Evolutionary conservation across 1,284 basidiomycete species (phyloP), one percentile per base, ranked within the genome.

Genomic region (Amylostereum chailletii): DNA sequence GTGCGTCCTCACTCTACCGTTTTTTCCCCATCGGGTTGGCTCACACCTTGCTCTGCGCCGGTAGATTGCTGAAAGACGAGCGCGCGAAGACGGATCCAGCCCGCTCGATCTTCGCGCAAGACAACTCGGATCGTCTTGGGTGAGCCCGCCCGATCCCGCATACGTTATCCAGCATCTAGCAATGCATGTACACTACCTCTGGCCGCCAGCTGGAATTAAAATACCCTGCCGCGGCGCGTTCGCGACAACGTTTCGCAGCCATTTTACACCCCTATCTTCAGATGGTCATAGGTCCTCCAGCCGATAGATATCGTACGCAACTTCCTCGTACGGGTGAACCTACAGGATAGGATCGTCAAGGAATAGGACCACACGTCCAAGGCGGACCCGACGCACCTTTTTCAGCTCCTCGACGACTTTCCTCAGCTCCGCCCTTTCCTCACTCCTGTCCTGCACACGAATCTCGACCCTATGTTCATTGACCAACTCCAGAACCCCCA

Each of bases 31-130:
- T 41, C 33, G 37, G 19, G 47, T 47, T 11, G 26, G 37, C 4
- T 30, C 19, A 19, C 19, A 19, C 19, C 19, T 19, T 19, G 19
- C 19, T 19, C 19, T 19, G 19, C 19, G 19, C 19, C 36, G 52
- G 3, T 55, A 84, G 83, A 46, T 79, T 88, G 76, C 64, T 88
- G 57, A 84, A 83, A 60, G 85, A 88, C 61, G 83, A 86, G 26
- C 74, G 85, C 1, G 61, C 71, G n/a, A 76, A 76, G 58, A 64
- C 71, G 47, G 71, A 79, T 47, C 67, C 74, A 3, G 59, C 67
- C 0, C 67, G 74, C 11, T 76, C 79, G 27, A 60, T 84, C 30
- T 80, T 78, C 57, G 64, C 59, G 10, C 62, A 59, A 37, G 74
- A 77, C 50, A 47, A 55, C 27, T 60, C 67, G 2, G 68, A 70